Percentiles rank a stretch among this genome's conserved stretches.
Evolutionary conservation across 2,329 filamentous ascomycete genomes (phyloP).

Genomic region (Xylaria sp.): DNA sequence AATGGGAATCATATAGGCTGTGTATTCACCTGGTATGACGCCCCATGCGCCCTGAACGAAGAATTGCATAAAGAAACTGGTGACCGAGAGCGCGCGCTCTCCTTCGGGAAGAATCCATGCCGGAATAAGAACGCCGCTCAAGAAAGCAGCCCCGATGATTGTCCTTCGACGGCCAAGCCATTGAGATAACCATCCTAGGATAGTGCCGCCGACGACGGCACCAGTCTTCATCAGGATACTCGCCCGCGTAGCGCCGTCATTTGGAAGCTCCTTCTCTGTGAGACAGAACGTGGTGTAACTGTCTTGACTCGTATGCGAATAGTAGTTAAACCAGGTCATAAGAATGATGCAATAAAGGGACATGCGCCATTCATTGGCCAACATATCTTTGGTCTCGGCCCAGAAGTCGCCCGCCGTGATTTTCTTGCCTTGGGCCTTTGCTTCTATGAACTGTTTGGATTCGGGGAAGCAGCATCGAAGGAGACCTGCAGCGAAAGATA

Average conservation of each 20-base stretch:
- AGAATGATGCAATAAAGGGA: conserved; percentile 80
- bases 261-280: conserved; percentile 74
- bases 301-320: conserved; percentile 83
- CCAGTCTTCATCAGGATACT: conserved; percentile 86
- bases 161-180: conserved; percentile 78
- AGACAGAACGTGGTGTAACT: conserved; percentile 86
- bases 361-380: conserved; percentile 78
- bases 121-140: conserved; percentile 72
- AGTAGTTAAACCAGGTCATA: conserved; percentile 82
- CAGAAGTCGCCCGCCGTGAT: conserved; percentile 68
- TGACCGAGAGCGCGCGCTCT: conserved; percentile 69
- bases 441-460: conserved; percentile 78
- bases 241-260: conserved; percentile 73
- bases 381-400: conserved; percentile 75
- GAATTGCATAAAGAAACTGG: conserved; percentile 77
- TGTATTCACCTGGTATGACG: conserved; percentile 65
- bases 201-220: conserved; percentile 77
- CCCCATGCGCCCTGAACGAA: conserved; percentile 75
- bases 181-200: conserved; percentile 79
- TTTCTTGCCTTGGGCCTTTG: conserved; percentile 69
- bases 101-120: conserved; percentile 76
- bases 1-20: not conserved
- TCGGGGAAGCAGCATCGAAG: conserved; percentile 77
- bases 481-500: conserved; percentile 76
- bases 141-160: conserved; percentile 70